These are phyloP conservation scores for Coemansia furcata DNA, from an alignment of 192 early-diverging fungal species.

Conservation along the genomic window DNA sequence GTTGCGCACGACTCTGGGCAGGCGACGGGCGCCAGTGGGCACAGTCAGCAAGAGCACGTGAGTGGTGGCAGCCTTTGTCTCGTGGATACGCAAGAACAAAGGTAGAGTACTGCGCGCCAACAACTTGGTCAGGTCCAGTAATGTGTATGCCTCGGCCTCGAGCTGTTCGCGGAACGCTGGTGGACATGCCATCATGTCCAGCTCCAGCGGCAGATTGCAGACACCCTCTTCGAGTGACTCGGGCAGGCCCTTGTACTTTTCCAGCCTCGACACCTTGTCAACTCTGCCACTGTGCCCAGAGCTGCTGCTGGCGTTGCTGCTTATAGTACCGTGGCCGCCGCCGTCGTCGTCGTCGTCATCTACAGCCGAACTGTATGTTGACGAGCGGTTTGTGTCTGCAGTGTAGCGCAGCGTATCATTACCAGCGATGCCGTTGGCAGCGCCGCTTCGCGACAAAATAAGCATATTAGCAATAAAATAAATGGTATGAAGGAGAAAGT, in stretches of 20 bases:
- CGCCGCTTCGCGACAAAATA: conserved; percentile 11
- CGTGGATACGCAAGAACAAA: conserved; percentile 46
- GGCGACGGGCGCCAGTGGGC: conserved; percentile 27
- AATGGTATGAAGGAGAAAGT: background rate
- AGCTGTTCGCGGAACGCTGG: conserved; percentile 51
- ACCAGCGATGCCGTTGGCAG: background rate
- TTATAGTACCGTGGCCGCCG: conserved; percentile 7
- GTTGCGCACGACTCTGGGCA: conserved; percentile 34
- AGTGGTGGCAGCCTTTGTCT: conserved; percentile 47
- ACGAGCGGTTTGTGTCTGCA: conserved; percentile 31
- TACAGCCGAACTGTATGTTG: conserved; percentile 16
- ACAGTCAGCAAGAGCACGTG: conserved; percentile 42
- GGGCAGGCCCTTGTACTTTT: conserved; percentile 49
- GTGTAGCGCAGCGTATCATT: background rate
- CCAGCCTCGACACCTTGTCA: conserved; percentile 47
- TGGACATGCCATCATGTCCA: conserved; percentile 44
- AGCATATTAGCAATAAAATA: conserved; percentile 9
- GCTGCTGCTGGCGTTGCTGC: conserved; percentile 14
- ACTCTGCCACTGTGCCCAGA: conserved; percentile 25
- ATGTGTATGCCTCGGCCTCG: conserved; percentile 36
- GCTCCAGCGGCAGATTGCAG: conserved; percentile 38
- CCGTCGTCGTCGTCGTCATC: background rate
- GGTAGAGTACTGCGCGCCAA: conserved; percentile 41
- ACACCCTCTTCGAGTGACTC: conserved; percentile 47
- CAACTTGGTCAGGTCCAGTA: conserved; percentile 47